These are phyloP conservation scores for Calocybe gangraenosa DNA, from an alignment of 768 basidiomycete species.

Conservation along the genomic window DNA sequence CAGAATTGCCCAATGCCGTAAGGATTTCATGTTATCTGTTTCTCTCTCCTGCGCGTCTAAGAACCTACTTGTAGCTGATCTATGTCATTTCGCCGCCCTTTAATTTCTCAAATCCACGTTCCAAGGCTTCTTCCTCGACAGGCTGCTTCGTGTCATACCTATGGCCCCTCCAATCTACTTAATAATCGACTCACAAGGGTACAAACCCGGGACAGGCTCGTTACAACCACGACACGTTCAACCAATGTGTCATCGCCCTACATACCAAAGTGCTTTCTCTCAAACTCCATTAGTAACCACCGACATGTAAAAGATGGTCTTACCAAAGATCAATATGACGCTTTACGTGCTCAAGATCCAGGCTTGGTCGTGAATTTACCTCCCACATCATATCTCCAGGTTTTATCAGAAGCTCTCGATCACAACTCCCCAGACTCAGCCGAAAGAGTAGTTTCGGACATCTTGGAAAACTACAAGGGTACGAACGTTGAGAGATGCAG, in stretches of 20 bases:
- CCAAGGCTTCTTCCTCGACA: background rate
- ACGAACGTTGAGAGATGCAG: background rate
- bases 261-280: conserved; percentile 9
- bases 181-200: background rate
- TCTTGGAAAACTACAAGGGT: conserved; percentile 17
- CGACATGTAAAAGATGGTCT: background rate
- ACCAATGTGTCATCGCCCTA: conserved; percentile 3
- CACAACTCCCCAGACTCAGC: conserved; percentile 3
- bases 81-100: conserved; percentile 73
- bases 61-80: conserved; percentile 47
- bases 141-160: too few relatives aligned
- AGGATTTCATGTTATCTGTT: conserved; percentile 15
- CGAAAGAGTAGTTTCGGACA: conserved; percentile 20
- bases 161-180: background rate
- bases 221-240: conserved; percentile 7
- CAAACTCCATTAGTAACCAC: conserved; percentile 4
- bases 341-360: conserved; percentile 5
- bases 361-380: conserved; percentile 6
- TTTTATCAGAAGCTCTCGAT: conserved; percentile 6
- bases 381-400: conserved; percentile 7
- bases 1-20: conserved; percentile 55
- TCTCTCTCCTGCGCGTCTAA: conserved; percentile 13
- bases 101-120: conserved; percentile 29
- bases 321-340: conserved; percentile 5
- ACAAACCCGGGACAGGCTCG: conserved; percentile 5